Conservation (phyloP, 2,329 filamentous ascomycete genomes). For the Verticillium tricorpus region DNA sequence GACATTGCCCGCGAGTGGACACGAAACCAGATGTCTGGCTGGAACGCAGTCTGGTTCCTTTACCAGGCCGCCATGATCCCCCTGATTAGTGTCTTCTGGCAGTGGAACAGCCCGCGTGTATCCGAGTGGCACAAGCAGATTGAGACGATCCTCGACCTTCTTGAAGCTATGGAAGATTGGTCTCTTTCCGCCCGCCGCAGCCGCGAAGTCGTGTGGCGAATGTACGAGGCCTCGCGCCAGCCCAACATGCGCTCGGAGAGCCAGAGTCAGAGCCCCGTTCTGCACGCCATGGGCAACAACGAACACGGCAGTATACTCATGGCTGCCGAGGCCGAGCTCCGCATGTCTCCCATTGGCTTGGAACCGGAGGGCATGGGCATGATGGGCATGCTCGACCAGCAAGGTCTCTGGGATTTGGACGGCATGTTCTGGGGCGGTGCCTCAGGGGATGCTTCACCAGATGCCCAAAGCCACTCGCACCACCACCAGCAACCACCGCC, state of each 20-base stretch:
- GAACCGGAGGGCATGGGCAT: conserved; percentile 46
- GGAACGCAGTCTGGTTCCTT: conserved; percentile 78
- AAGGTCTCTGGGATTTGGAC: conserved; percentile 52
- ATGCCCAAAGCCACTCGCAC: conserved; percentile 4
- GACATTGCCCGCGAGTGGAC: conserved; percentile 68
- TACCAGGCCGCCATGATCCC: conserved; percentile 80
- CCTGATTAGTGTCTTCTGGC: conserved; percentile 69
- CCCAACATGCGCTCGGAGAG: conserved; percentile 25
- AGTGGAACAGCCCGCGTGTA: conserved; percentile 46
- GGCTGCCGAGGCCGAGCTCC: conserved; percentile 30
- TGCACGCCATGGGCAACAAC: conserved; percentile 21
- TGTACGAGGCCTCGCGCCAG: conserved; percentile 54
- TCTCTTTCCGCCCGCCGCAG: conserved; percentile 59
- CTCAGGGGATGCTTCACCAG: conserved; percentile 22
- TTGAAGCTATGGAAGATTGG: conserved; percentile 62
- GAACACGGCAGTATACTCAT: conserved; percentile 30
- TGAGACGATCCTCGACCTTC: conserved; percentile 53
- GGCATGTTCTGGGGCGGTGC: conserved; percentile 49
- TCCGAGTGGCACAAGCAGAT: conserved; percentile 53
- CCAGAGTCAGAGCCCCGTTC: conserved; percentile 8
- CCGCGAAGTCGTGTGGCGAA: conserved; percentile 57
- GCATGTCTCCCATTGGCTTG: conserved; percentile 48
- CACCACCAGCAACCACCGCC: conserved; percentile 1
- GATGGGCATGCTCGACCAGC: conserved; percentile 49
- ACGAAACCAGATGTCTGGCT: conserved; percentile 71